Percentiles rank a stretch among this genome's conserved stretches.
These are phyloP conservation scores for Serendipita sp. DNA, from an alignment of 768 basidiomycete species.

Conservation along the genomic window DNA sequence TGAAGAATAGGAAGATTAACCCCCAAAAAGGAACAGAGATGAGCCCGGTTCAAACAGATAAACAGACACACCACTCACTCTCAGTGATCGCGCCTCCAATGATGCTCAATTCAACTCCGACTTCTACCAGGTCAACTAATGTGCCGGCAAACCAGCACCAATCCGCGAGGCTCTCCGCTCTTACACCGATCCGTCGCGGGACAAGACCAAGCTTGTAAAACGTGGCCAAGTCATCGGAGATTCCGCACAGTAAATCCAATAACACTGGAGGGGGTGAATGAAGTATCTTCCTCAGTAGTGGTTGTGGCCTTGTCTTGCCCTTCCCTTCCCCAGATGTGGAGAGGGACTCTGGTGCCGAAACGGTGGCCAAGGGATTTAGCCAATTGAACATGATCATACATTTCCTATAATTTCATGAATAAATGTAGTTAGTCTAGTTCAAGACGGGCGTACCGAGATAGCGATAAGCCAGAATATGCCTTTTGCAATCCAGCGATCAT, in stretches of 20 bases:
- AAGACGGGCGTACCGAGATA: slow-evolving; percentile 40
- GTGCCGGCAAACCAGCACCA: slow-evolving; percentile 80
- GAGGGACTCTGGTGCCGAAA: slow-evolving; percentile 52
- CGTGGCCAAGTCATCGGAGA: slow-evolving; percentile 69
- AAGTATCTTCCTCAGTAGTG: slow-evolving; percentile 50
- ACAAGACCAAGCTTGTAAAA: slow-evolving; percentile 54
- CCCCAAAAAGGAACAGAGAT: not conserved
- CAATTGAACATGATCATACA: slow-evolving; percentile 72
- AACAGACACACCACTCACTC: not conserved
- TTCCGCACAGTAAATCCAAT: slow-evolving; percentile 55
- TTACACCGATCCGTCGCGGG: slow-evolving; percentile 43
- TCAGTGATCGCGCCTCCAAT: slow-evolving; percentile 27
- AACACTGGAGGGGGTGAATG: slow-evolving; percentile 72
- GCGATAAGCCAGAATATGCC: slow-evolving; percentile 51
- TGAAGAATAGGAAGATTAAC: slow-evolving; percentile 16
- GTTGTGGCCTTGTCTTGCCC: slow-evolving; percentile 24
- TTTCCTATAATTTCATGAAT: slow-evolving; percentile 33
- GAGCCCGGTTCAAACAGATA: not conserved
- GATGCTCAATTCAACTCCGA: slow-evolving; percentile 60
- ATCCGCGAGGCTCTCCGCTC: slow-evolving; percentile 59
- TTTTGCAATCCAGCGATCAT: slow-evolving; percentile 44
- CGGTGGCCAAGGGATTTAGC: slow-evolving; percentile 55
- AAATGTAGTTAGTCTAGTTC: not conserved
- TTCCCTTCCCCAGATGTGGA: slow-evolving; percentile 22
- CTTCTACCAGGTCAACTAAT: slow-evolving; percentile 66